Percentiles rank a stretch among this genome's conserved stretches.
Evolutionary conservation across 2,329 filamentous ascomycete species (phyloP).

Genomic region (Dryadomyces quercivorus): DNA sequence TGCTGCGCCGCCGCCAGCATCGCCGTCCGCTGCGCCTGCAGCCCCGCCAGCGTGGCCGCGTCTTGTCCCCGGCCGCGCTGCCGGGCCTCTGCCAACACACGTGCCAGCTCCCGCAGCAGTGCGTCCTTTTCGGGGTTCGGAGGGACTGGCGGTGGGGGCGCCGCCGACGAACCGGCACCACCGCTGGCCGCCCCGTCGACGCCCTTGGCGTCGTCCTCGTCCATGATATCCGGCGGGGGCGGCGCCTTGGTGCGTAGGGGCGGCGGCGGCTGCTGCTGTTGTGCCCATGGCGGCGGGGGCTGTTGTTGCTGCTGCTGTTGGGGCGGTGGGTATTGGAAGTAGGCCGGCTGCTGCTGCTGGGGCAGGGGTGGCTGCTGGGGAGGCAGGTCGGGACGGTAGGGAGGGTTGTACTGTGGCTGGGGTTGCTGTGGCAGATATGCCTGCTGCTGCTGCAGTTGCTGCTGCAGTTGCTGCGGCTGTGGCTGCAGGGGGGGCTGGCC

Average conservation of each 20-base stretch:
- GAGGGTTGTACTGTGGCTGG: neutral
- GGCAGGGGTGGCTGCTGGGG: neutral
- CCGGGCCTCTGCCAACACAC: slow-evolving; percentile 56
- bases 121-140: slow-evolving; percentile 94
- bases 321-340: neutral
- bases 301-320: slow-evolving; percentile 17
- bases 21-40: slow-evolving; percentile 68
- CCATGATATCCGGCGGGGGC: slow-evolving; percentile 41
- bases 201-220: slow-evolving; percentile 31
- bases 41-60: slow-evolving; percentile 57
- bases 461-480: slow-evolving; percentile 10
- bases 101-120: slow-evolving; percentile 64
- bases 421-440: slow-evolving; percentile 10
- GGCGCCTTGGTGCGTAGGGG: slow-evolving; percentile 25
- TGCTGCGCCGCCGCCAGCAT: slow-evolving; percentile 57
- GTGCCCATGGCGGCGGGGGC: slow-evolving; percentile 14
- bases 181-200: neutral
- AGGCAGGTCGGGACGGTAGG: neutral
- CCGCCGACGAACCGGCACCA: neutral
- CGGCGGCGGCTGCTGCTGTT: slow-evolving; percentile 14
- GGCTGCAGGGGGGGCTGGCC: slow-evolving; percentile 15
- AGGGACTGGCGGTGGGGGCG: slow-evolving; percentile 69
- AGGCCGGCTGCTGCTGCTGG: neutral
- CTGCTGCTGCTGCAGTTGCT: slow-evolving; percentile 11
- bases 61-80: slow-evolving; percentile 60